These are phyloP conservation scores for Isoetes engelmannii DNA, from an alignment of 83 land plant genomes.

Conservation along the genomic window DNA sequence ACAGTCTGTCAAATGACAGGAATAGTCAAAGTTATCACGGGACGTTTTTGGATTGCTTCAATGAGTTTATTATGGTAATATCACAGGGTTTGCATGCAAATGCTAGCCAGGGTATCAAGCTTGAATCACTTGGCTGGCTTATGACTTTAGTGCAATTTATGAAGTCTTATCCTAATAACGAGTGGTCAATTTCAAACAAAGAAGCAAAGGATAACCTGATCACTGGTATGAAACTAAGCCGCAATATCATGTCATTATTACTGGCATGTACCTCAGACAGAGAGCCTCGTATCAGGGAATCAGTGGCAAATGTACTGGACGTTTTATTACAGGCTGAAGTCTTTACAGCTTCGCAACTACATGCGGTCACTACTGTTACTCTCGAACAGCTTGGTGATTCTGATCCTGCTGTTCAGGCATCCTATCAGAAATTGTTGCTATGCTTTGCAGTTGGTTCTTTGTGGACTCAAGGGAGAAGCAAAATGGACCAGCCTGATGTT, in stretches of 20 bases:
- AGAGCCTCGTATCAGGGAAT: constrained; percentile 62
- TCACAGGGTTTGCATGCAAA: constrained; percentile 44
- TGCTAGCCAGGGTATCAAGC: constrained; percentile 56
- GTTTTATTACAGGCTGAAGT: constrained; percentile 53
- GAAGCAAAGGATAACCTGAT: constrained; percentile 7
- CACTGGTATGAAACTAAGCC: constrained; percentile 4
- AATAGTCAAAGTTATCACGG: too few relatives aligned
- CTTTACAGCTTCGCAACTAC: constrained; percentile 42
- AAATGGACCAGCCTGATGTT: constrained; percentile 4
- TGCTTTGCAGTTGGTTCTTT: constrained; percentile 44
- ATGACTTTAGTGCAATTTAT: neutral
- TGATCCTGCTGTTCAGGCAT: constrained; percentile 42
- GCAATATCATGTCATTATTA: constrained; percentile 38
- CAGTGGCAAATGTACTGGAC: constrained; percentile 51
- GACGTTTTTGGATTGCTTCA: constrained; percentile 7
- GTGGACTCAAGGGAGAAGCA: constrained; percentile 47
- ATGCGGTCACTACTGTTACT: constrained; percentile 45
- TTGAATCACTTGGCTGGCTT: constrained; percentile 66
- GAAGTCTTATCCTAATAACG: constrained; percentile 9
- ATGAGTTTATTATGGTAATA: constrained; percentile 31
- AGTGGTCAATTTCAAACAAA: constrained; percentile 18
- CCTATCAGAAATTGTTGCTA: constrained; percentile 50
- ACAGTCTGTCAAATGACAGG: too few relatives aligned
- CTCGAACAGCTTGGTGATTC: constrained; percentile 84
- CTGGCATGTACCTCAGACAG: constrained; percentile 65